phyloP scores from a whole-genome alignment of 805 yeast species.

The Kodamaea neixiangensis region DNA sequence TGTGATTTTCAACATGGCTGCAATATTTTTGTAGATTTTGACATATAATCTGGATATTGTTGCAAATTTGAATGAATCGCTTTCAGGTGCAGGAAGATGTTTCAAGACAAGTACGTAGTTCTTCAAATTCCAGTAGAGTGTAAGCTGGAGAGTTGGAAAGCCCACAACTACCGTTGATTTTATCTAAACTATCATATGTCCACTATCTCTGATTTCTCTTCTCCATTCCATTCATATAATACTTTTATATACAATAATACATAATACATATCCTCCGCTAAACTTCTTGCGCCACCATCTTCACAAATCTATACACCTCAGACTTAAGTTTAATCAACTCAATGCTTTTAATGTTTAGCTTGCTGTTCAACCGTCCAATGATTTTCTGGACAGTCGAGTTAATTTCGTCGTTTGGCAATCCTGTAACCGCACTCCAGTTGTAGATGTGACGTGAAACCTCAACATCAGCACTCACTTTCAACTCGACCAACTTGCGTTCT shows the following conservation, averaged over 20 bases:
- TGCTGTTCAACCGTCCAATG: conserved; percentile 42
- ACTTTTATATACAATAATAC: not conserved
- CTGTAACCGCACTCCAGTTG: conserved; percentile 41
- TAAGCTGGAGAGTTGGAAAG: no score
- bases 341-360: conserved; percentile 36
- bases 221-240: not conserved
- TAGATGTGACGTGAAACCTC: conserved; percentile 5
- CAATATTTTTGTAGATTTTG: not conserved
- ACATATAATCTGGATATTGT: not conserved
- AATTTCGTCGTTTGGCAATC: conserved; percentile 37
- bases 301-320: conserved; percentile 44
- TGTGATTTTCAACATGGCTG: not conserved
- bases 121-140: no score
- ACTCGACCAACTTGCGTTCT: conserved; percentile 21
- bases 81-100: not conserved
- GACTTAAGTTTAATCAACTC: conserved; percentile 39
- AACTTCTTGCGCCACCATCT: conserved; percentile 37
- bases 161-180: no score
- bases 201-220: no score
- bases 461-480: conserved; percentile 7
- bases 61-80: not conserved
- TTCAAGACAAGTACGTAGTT: no score
- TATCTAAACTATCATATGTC: no score
- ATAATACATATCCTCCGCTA: conserved; percentile 8
- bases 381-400: conserved; percentile 36